Base-by-base conservation (phyloP, 2,329 filamentous ascomycete species). In the Claviceps sp. region DNA sequence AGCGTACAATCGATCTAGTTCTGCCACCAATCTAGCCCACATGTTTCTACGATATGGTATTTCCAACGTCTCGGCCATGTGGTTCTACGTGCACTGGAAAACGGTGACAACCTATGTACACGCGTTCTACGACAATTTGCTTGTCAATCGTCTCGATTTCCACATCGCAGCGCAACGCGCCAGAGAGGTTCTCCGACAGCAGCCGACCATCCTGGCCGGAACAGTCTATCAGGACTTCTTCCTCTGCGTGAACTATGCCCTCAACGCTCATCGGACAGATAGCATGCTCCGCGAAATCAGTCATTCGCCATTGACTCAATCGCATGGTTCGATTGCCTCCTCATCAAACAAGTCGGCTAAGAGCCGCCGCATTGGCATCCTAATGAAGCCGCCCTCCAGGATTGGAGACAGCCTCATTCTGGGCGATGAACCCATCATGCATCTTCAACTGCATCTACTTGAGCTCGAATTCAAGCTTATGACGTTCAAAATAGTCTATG, bases 391-490 rank as follows among this genome's bases (percentile, higher is more conserved):
- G n/a, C 54, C 59, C 7, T 58, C 59, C 22, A 56, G 56, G 13
- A 52, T 62, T 24, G 58, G 55, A 22, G 61, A 60, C 30, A 55
- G 56, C 26, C 51, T 60, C 19, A 52, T 57, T 11, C 7, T 57
- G 5, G 51, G 51, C 10, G 58, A 62, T 17, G 60, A 60, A 47
- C 60, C 60, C 8, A 55, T 61, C 26, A 59, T 63, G 53, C 56
- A 59, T 5, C 58, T 63, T 48, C 55, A 57, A 42, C 57, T 63
- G 30, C 61, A 63, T 45, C 57, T 62, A 2, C 52, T 63, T 43
- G 60, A 63, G 52, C 56, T 63, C n/a, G 61, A 63, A 46, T 62
- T 57, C 56, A 63, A 63, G 56, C 57, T 63, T 37, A 55, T 56
- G 54, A 61, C 60, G 10, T 63, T 57, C 30, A 60, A 56, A 26